These are phyloP conservation scores for Pseudoperonospora humuli DNA, from an alignment of 352 stramenopile genomes.

Conservation along the genomic window DNA sequence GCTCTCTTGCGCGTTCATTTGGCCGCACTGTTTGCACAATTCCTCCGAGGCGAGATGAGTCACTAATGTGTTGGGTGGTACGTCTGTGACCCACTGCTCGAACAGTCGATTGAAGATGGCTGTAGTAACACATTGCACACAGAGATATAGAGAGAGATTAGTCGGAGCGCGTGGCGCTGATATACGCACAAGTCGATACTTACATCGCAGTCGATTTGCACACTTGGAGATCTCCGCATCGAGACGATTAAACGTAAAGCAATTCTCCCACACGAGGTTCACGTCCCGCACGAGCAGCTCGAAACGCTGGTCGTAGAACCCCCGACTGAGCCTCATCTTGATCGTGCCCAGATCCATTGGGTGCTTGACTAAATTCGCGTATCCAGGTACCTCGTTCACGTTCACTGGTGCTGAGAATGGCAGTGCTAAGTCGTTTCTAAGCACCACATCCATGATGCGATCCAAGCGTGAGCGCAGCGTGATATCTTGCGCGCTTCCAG, in stretches of 20 bases:
- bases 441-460: constrained; percentile 47
- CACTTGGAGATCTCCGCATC: constrained; percentile 75
- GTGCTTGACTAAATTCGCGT: constrained; percentile 54
- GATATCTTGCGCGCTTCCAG: constrained; percentile 29
- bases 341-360: constrained; percentile 92
- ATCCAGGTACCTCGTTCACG: constrained; percentile 56
- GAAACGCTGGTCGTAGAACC: constrained; percentile 52
- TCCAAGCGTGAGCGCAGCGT: constrained; percentile 51
- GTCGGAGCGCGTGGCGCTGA: background rate
- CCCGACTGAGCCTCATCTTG: constrained; percentile 55
- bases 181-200: constrained; percentile 12
- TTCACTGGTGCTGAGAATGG: constrained; percentile 70
- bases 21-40: constrained; percentile 52
- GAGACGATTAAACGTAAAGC: constrained; percentile 76
- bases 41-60: constrained; percentile 54
- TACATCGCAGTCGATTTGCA: constrained; percentile 72
- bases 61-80: constrained; percentile 43
- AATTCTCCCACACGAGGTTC: constrained; percentile 79
- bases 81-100: constrained; percentile 60
- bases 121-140: constrained; percentile 15
- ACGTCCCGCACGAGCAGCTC: constrained; percentile 56
- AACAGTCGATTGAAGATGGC: constrained; percentile 77
- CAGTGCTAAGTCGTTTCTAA: constrained; percentile 57
- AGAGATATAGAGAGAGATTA: constrained; percentile 9
- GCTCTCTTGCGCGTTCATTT: constrained; percentile 58